phyloP scores from a whole-genome alignment of 495 filamentous ascomycete species.

The Clohesyomyces aquaticus region DNA sequence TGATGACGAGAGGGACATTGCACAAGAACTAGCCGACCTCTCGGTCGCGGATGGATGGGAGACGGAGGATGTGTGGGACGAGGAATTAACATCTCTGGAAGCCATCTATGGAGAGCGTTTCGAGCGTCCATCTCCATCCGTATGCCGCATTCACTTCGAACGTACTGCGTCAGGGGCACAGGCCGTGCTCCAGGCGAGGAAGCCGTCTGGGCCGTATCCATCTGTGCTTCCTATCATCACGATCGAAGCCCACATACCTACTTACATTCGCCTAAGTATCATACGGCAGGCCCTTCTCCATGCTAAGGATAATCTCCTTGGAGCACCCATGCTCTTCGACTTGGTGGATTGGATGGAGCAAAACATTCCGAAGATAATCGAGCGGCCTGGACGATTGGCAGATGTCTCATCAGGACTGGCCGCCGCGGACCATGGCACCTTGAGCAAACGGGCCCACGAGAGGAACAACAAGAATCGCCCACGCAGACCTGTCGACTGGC shows the following conservation, averaged over 20 bases:
- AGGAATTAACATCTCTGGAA: slow-evolving; percentile 78
- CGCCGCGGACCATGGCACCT: slow-evolving; percentile 46
- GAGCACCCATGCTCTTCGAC: slow-evolving; percentile 86
- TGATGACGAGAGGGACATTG: slow-evolving; percentile 33
- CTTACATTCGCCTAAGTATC: slow-evolving; percentile 89
- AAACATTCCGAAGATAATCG: slow-evolving; percentile 73
- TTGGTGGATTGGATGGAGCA: slow-evolving; percentile 88
- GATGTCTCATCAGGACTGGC: slow-evolving; percentile 76
- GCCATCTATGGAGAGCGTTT: slow-evolving; percentile 78
- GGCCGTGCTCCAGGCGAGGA: slow-evolving; percentile 56
- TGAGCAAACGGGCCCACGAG: slow-evolving; percentile 10
- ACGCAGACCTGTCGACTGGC: slow-evolving; percentile 47
- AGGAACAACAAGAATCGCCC: slow-evolving; percentile 36
- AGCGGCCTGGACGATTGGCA: slow-evolving; percentile 77
- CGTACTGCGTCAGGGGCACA: slow-evolving; percentile 43
- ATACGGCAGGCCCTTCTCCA: slow-evolving; percentile 75
- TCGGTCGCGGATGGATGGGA: slow-evolving; percentile 25
- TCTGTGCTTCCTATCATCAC: slow-evolving; percentile 72
- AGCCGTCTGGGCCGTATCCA: slow-evolving; percentile 68
- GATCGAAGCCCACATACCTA: slow-evolving; percentile 71
- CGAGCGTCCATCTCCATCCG: slow-evolving; percentile 56
- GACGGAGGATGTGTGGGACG: slow-evolving; percentile 68
- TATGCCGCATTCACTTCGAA: slow-evolving; percentile 67
- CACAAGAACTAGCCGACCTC: slow-evolving; percentile 24
- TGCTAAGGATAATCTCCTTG: slow-evolving; percentile 67